Conservation (phyloP, 148 eudicot species). For the Spergularia bocconei region DNA sequence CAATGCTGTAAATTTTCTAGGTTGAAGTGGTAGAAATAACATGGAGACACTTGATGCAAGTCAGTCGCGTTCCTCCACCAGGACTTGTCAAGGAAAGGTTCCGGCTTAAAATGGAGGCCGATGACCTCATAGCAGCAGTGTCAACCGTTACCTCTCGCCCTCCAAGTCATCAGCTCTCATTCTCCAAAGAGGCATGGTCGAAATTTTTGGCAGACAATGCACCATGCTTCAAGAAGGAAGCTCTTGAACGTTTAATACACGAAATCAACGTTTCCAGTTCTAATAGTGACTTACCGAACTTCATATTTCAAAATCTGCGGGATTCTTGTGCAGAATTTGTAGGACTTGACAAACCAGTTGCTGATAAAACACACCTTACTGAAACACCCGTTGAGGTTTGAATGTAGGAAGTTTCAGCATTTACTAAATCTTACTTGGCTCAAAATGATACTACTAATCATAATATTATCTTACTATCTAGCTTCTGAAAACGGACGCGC, state of each 20-base stretch:
- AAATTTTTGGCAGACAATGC: slow-evolving; percentile 44
- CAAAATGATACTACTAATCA: no score
- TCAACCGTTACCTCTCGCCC: slow-evolving; percentile 48
- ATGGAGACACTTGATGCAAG: slow-evolving; percentile 60
- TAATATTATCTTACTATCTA: no score
- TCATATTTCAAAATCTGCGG: slow-evolving; percentile 43
- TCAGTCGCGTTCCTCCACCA: slow-evolving; percentile 58
- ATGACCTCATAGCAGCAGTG: slow-evolving; percentile 50
- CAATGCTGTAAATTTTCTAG: slow-evolving; percentile 29
- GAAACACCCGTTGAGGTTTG: slow-evolving; percentile 1
- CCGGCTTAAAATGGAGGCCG: slow-evolving; percentile 49
- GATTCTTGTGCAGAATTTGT: slow-evolving; percentile 57
- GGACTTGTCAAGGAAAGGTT: slow-evolving; percentile 67
- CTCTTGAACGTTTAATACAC: slow-evolving; percentile 41
- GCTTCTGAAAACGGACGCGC: no score
- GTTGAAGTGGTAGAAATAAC: slow-evolving; percentile 57
- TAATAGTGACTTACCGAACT: slow-evolving; percentile 35
- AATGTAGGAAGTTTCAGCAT: background rate
- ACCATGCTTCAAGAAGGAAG: slow-evolving; percentile 37
- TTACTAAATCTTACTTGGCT: no score
- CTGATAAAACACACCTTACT: slow-evolving; percentile 3
- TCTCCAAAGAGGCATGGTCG: slow-evolving; percentile 66
- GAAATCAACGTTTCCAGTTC: slow-evolving; percentile 35
- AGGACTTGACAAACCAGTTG: slow-evolving; percentile 20
- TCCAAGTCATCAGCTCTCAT: slow-evolving; percentile 38